phyloP scores from a whole-genome alignment of 345 rosid species.

The Aquilaria sinensis region DNA sequence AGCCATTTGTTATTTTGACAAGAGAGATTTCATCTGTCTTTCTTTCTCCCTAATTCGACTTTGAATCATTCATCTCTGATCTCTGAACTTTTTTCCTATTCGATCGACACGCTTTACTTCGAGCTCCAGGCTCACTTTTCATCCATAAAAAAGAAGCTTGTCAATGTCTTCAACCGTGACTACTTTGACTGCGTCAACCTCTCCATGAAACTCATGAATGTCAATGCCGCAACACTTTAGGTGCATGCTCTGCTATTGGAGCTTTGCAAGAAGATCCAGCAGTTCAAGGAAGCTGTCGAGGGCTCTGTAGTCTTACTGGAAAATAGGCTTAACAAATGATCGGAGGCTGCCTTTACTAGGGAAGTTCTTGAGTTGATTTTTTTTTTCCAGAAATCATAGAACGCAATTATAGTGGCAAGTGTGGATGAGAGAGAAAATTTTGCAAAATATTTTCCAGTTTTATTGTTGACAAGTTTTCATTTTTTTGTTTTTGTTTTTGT shows the following conservation, averaged over 20 bases:
- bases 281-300: slow-evolving; percentile 64
- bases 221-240: slow-evolving; percentile 83
- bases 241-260: slow-evolving; percentile 94
- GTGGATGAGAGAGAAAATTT: no score
- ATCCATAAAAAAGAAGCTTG: slow-evolving; percentile 86
- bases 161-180: slow-evolving; percentile 96
- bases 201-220: slow-evolving; percentile 92
- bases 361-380: slow-evolving; percentile 74
- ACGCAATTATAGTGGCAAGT: no score
- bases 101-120: slow-evolving; percentile 66
- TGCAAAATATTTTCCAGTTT: not conserved
- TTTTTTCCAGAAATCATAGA: no score
- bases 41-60: slow-evolving; percentile 73
- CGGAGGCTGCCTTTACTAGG: slow-evolving; percentile 87
- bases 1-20: no score
- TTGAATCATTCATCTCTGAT: slow-evolving; percentile 88
- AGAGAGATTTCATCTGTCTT: slow-evolving; percentile 45
- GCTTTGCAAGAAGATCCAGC: slow-evolving; percentile 85
- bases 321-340: slow-evolving; percentile 79
- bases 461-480: not conserved
- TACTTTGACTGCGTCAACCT: slow-evolving; percentile 87
- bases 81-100: slow-evolving; percentile 95
- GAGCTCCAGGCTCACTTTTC: slow-evolving; percentile 83
- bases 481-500: no score
- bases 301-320: slow-evolving; percentile 58